Evolutionary conservation across 495 filamentous ascomycete species (phyloP).

Genomic region (Penicillium atrosanguineum): DNA sequence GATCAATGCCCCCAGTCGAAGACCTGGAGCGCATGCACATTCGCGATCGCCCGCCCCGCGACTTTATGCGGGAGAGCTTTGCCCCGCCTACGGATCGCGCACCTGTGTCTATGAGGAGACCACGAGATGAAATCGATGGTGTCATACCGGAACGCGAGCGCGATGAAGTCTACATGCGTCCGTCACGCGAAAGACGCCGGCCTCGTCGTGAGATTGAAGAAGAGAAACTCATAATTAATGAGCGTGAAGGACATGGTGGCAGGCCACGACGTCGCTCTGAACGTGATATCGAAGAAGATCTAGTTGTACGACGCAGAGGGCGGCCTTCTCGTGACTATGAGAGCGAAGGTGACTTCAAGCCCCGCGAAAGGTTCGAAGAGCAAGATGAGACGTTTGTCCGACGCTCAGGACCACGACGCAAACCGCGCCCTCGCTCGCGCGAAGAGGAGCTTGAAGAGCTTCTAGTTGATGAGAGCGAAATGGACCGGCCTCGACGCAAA

Average conservation of each 20-base stretch:
- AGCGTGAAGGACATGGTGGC: slow-evolving; percentile 24
- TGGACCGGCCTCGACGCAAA: background rate
- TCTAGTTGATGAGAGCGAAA: slow-evolving; percentile 10
- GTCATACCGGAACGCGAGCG: slow-evolving; percentile 20
- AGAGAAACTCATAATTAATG: slow-evolving; percentile 31
- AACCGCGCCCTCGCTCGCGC: slow-evolving; percentile 4
- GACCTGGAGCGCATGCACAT: slow-evolving; percentile 33
- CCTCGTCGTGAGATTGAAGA: slow-evolving; percentile 19
- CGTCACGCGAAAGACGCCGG: slow-evolving; percentile 4
- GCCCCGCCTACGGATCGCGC: slow-evolving; percentile 20
- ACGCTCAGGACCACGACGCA: slow-evolving; percentile 9
- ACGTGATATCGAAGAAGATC: slow-evolving; percentile 29
- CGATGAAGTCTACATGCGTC: slow-evolving; percentile 29
- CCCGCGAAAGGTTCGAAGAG: slow-evolving; percentile 18
- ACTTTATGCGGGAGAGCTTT: slow-evolving; percentile 25
- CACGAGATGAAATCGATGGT: slow-evolving; percentile 25
- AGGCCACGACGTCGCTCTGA: slow-evolving; percentile 15
- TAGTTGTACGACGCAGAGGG: slow-evolving; percentile 23
- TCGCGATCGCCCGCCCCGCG: slow-evolving; percentile 27
- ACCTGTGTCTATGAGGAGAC: slow-evolving; percentile 17
- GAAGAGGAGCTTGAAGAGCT: slow-evolving; percentile 12
- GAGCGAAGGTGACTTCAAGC: slow-evolving; percentile 31
- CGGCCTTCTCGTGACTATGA: slow-evolving; percentile 14
- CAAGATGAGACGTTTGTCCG: slow-evolving; percentile 16
- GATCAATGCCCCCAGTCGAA: slow-evolving; percentile 26